Conservation (phyloP, 2,329 filamentous ascomycete genomes). For the Aspergillus ustus region DNA sequence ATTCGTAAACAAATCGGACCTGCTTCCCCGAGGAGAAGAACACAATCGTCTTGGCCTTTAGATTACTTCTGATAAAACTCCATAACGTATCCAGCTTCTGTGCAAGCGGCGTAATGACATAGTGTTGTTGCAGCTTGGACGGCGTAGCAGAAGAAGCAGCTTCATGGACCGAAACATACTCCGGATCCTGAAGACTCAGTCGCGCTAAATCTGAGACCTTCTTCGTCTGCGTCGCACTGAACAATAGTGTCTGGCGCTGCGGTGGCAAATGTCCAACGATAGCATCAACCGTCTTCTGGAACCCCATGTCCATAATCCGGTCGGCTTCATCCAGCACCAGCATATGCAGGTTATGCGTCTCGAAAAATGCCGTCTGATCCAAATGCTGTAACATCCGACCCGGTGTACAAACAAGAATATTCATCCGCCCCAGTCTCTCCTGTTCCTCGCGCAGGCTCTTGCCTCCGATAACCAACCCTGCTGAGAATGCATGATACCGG, state of each 20-base stretch:
- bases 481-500: constrained; percentile 85
- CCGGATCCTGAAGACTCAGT: constrained; percentile 83
- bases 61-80: constrained; percentile 87
- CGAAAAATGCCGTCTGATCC: constrained; percentile 88
- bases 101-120: constrained; percentile 80
- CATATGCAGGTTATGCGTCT: constrained; percentile 88
- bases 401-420: constrained; percentile 93
- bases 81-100: constrained; percentile 92
- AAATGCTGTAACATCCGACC: constrained; percentile 95
- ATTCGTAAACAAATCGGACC: constrained; percentile 93
- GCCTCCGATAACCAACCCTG: constrained; percentile 90
- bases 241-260: constrained; percentile 86
- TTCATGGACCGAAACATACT: constrained; percentile 95
- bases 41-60: constrained; percentile 93
- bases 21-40: constrained; percentile 96
- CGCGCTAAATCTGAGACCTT: constrained; percentile 90
- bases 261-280: constrained; percentile 89
- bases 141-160: constrained; percentile 79
- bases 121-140: constrained; percentile 83
- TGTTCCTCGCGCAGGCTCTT: constrained; percentile 88
- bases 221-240: constrained; percentile 95
- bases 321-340: constrained; percentile 95
- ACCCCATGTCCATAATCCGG: constrained; percentile 97
- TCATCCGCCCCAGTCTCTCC: constrained; percentile 86
- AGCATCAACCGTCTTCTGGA: constrained; percentile 86